A percentile compares a stretch with the other conserved stretches of the same genome.
Evolutionary conservation across 2,329 filamentous ascomycete species (phyloP).

Genomic region (Aspergillus cejpii): DNA sequence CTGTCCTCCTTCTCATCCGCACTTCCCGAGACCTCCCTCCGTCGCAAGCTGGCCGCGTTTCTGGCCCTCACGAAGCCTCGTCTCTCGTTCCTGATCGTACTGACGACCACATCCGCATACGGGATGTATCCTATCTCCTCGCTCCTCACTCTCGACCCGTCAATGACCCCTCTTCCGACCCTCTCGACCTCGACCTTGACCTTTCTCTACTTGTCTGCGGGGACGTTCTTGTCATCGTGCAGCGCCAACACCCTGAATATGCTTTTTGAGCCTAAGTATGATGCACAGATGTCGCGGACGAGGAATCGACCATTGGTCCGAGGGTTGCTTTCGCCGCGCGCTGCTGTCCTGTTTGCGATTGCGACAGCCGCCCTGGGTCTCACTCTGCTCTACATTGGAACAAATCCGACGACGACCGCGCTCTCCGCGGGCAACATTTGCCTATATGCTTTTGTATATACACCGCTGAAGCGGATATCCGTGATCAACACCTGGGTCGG

Average conservation of each 20-base stretch:
- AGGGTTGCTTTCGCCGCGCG: constrained; percentile 63
- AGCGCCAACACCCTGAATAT: constrained; percentile 95
- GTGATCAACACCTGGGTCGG: constrained; percentile 93
- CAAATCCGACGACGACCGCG: constrained; percentile 86
- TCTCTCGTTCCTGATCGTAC: constrained; percentile 80
- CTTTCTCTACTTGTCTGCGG: constrained; percentile 81
- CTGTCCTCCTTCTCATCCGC: constrained; percentile 52
- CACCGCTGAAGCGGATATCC: constrained; percentile 79
- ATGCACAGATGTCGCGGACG: constrained; percentile 90
- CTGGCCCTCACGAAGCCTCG: constrained; percentile 94
- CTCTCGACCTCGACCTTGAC: constrained; percentile 73
- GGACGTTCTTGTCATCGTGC: constrained; percentile 81
- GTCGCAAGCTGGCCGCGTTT: constrained; percentile 68
- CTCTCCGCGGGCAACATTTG: constrained; percentile 78
- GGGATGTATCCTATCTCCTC: constrained; percentile 88
- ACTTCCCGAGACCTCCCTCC: constrained; percentile 51
- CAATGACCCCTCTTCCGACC: constrained; percentile 50
- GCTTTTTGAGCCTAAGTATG: constrained; percentile 85
- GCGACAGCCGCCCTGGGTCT: constrained; percentile 63
- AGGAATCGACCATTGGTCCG: constrained; percentile 83
- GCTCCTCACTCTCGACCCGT: constrained; percentile 76
- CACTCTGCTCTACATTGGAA: constrained; percentile 72
- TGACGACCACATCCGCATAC: constrained; percentile 86
- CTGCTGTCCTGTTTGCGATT: constrained; percentile 73
- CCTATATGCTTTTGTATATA: constrained; percentile 88